Evolutionary conservation across 2,329 filamentous ascomycete genomes (phyloP).

Genomic region (Aspergillus puulaauensis): DNA sequence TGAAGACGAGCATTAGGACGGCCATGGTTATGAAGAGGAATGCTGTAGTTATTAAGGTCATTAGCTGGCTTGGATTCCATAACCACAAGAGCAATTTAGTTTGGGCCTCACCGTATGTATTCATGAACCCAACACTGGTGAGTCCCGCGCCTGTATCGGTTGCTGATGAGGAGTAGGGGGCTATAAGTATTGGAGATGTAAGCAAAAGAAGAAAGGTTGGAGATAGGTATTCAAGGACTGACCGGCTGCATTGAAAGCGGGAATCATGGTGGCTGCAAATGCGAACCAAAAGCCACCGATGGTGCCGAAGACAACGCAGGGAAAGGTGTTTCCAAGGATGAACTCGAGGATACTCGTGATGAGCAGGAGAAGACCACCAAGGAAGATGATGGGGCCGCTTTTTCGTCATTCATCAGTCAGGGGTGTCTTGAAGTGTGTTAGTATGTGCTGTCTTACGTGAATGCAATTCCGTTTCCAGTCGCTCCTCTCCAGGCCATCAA

Average conservation of each 20-base stretch:
- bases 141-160: conserved; percentile 25
- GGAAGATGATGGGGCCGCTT: conserved; percentile 53
- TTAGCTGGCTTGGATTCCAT: neutral
- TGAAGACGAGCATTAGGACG: conserved; percentile 64
- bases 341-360: conserved; percentile 57
- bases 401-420: neutral
- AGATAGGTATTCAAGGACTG: conserved; percentile 29
- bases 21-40: conserved; percentile 69
- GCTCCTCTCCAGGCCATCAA: conserved; percentile 30
- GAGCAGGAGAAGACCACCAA: conserved; percentile 55
- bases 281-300: conserved; percentile 59
- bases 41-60: conserved; percentile 11
- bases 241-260: conserved; percentile 53
- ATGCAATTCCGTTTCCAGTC: conserved; percentile 24
- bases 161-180: conserved; percentile 27
- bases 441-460: conserved; percentile 18
- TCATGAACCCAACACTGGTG: conserved; percentile 21
- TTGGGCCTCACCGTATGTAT: conserved; percentile 22
- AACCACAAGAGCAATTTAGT: too few relatives aligned
- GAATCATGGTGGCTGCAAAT: conserved; percentile 56
- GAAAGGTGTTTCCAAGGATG: conserved; percentile 60
- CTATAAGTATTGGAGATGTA: conserved; percentile 1
- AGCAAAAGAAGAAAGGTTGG: neutral
- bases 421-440: too few relatives aligned
- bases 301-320: conserved; percentile 57